Evolutionary conservation across 192 early-diverging fungal species (phyloP), one percentile per base, ranked within the genome.

Genomic region (Coemansia furcata): DNA sequence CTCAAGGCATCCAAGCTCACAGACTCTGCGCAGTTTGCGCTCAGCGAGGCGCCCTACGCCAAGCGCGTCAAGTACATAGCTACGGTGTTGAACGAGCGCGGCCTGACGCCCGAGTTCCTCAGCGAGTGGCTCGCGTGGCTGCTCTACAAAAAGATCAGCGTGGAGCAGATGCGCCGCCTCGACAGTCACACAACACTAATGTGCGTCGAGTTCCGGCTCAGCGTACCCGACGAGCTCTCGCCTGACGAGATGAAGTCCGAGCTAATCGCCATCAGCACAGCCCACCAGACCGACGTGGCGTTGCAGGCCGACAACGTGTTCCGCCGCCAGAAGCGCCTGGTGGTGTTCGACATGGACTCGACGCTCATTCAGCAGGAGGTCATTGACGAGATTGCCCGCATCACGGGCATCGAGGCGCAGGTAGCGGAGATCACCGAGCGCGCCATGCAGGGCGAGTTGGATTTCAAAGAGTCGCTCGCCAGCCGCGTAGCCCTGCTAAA

Each of bases 301-400:
- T 62, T 98, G 70, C 96, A 98, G 76, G 86, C 85, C 5, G 88
- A 93, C 81, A 91, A 93, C 61, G 92, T 97, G 7, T 97, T 91
- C 77, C 80, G 96, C 36, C 84, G 87, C 43, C 86, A 96, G 66
- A 97, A 97, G 79, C 87, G 97, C 44, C 85, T 99, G 60, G 95
- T 95, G 6, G 94, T 99, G 29, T 99, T 99, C 82, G 97, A 99
- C 80, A 99, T 99, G 97, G 97, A 99, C 77, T 97, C 95, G 4
- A 99, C 97, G 6, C 73, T 99, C 36, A 99, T 99, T 70, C 91
- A 93, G 78, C 97, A 99, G 78, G 97, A 99, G 65, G 96, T 98
- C 30, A 99, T 99, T 86, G 97, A 99, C 77, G 97, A 99, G 85
- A 94, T 99, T 84, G 97, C 95, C 4, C 83, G 90, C 32, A 83